Evolutionary conservation across 2,329 filamentous ascomycete genomes (phyloP), one percentile per base, ranked within the genome.

Genomic region (Beauveria sp.): DNA sequence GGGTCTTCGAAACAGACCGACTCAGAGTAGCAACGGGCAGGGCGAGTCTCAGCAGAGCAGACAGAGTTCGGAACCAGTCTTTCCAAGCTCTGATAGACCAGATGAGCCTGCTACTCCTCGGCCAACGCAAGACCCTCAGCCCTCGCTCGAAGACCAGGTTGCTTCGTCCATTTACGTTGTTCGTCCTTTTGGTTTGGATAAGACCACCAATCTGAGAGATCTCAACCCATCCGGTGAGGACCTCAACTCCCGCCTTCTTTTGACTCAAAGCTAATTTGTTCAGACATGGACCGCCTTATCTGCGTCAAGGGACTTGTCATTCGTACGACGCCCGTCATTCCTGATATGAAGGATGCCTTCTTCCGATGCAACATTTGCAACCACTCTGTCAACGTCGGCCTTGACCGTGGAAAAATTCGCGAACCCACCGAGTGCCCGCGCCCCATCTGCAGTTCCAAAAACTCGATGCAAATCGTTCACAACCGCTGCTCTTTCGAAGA

Each of bases 261-360:
- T 3, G 37, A 26, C 3, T n/a, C 20, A 18, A 28, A 14, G 41
- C 55, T 47, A 61, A 52, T 63, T 68, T 40, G 68, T 57, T 46
- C 67, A 83, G 91, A 97, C 70, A 96, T 97, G 84, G 96, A 99
- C 75, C 96, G 96, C 71, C 84, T 99, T 66, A 88, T 99, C 66
- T 91, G 88, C 66, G 88, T 99, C 75, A 99, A 97, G 76, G 94
- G 94, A 51, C 81, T 99, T 18, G 94, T 99, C 63, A 99, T 99
- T 69, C 87, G 94, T 64, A 90, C 94, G 3, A 97, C 94, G 0
- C 92, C 94, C 0, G 90, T 99, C 66, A 97, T 99, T 65, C 94
- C 94, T 0, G 94, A 99, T 69, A 99, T 99, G 96, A 97, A 96
- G 76, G 91, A 96, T 71, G 94, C 94, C 0, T 97, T 96, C 77